Conservation (phyloP, 371 early-diverging fungal species). For the Racocetra persica region DNA sequence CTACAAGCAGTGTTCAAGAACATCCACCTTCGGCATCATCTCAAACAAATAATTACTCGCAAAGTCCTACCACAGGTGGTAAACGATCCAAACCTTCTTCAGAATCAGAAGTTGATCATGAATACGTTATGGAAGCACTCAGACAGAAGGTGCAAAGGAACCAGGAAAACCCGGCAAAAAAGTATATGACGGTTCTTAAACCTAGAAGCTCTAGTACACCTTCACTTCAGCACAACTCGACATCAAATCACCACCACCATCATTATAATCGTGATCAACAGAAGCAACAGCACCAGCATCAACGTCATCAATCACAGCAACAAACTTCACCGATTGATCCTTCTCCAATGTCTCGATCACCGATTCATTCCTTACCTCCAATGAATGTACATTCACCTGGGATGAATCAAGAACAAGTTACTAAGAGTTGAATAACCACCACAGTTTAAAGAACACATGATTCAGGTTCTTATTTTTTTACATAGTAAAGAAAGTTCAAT, state of each 20-base stretch:
- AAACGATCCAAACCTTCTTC: conserved; percentile 36
- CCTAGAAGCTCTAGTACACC: conserved; percentile 48
- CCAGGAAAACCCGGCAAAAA: conserved; percentile 77
- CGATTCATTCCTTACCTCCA: conserved; percentile 39
- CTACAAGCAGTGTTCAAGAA: conserved; percentile 51
- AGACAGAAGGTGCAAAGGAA: conserved; percentile 41
- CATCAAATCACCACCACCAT: conserved; percentile 34
- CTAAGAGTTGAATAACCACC: background rate
- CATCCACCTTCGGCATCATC: conserved; percentile 89
- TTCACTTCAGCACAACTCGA: conserved; percentile 44
- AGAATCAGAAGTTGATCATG: conserved; percentile 38
- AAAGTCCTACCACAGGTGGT: conserved; percentile 82
- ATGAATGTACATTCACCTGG: conserved; percentile 40
- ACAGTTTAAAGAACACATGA: no score
- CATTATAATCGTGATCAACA: conserved; percentile 14
- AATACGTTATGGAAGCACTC: conserved; percentile 42
- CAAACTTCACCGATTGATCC: conserved; percentile 11
- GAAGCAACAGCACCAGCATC: conserved; percentile 1
- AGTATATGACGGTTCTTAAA: conserved; percentile 69
- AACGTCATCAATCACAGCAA: conserved; percentile 18
- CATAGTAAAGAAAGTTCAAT: no score
- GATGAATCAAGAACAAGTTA: conserved; percentile 33
- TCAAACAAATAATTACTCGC: conserved; percentile 79
- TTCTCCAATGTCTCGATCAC: conserved; percentile 11
- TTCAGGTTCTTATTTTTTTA: no score